Percentiles rank a stretch among this genome's conserved stretches.
These are phyloP conservation scores for Sclerotinia subarctica DNA, from an alignment of 2,329 filamentous ascomycete species.

Conservation along the genomic window DNA sequence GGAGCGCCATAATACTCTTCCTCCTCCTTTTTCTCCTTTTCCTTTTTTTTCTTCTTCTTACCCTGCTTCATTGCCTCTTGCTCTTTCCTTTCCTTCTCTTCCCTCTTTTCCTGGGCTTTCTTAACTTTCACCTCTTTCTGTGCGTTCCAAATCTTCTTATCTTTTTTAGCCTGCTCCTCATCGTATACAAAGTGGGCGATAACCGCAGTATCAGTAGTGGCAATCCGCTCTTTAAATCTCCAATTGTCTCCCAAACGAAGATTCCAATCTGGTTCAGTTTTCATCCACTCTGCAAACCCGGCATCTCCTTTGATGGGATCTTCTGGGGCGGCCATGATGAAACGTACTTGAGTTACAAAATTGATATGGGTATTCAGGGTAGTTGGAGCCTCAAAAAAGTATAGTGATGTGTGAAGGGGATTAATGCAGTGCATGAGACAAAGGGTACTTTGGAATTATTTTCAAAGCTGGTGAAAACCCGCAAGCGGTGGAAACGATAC, in stretches of 20 bases:
- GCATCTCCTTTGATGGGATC: not conserved
- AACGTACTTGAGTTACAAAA: not conserved
- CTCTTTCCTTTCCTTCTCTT: too few species aligned
- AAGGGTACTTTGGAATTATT: not conserved
- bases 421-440: not conserved
- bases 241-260: not conserved
- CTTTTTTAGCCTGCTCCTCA: not conserved
- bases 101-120: too few species aligned
- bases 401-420: not conserved
- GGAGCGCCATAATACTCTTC: not conserved
- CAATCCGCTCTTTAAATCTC: not conserved
- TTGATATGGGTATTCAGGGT: not conserved
- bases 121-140: too few species aligned
- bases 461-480: not conserved
- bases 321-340: not conserved
- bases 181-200: not conserved
- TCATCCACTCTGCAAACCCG: not conserved
- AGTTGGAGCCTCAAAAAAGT: not conserved
- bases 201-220: not conserved
- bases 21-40: too few species aligned
- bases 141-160: too few species aligned
- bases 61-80: too few species aligned
- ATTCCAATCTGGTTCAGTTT: not conserved
- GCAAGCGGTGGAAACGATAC: conserved; percentile 1
- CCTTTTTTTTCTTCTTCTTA: too few species aligned